phyloP scores from a whole-genome alignment of 2,329 filamentous ascomycete species.

The Ceratocystis harringtonii region DNA sequence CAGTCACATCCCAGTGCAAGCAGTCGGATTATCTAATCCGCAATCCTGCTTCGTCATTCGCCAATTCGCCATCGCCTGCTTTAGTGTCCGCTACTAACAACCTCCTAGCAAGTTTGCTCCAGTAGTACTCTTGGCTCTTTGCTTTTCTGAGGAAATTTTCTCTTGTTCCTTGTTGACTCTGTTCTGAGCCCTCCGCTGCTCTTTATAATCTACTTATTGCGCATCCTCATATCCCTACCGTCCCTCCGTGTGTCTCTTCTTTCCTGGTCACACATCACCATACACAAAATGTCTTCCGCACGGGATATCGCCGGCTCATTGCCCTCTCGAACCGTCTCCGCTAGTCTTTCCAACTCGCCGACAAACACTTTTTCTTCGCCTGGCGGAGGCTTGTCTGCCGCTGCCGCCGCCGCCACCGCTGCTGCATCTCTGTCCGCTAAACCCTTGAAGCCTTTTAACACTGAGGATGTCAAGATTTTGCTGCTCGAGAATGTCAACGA shows the following conservation, averaged over 20 bases:
- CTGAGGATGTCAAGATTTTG: constrained; percentile 89
- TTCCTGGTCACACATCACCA: neutral
- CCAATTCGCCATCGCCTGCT: neutral
- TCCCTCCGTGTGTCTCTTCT: neutral
- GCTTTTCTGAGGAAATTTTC: neutral
- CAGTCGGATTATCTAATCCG: constrained; percentile 4
- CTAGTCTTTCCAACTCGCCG: constrained; percentile 59
- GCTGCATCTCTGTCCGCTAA: constrained; percentile 39
- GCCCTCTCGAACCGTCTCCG: constrained; percentile 33
- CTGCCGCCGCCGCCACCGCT: constrained; percentile 10
- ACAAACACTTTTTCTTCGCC: constrained; percentile 60
- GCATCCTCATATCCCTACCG: too few species aligned
- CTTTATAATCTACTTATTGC: neutral
- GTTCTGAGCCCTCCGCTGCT: neutral
- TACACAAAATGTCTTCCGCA: constrained; percentile 23
- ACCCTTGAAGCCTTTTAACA: constrained; percentile 87
- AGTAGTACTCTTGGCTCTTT: neutral
- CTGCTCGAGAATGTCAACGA: constrained; percentile 92
- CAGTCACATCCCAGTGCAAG: neutral
- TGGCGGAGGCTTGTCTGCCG: constrained; percentile 31
- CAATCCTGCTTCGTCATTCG: constrained; percentile 15
- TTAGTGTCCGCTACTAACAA: neutral
- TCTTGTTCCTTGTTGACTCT: neutral
- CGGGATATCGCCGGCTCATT: constrained; percentile 33
- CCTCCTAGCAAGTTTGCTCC: neutral